Evolutionary conservation across 768 basidiomycete genomes (phyloP).

Genomic region (Phlebiopsis flavidoalba): DNA sequence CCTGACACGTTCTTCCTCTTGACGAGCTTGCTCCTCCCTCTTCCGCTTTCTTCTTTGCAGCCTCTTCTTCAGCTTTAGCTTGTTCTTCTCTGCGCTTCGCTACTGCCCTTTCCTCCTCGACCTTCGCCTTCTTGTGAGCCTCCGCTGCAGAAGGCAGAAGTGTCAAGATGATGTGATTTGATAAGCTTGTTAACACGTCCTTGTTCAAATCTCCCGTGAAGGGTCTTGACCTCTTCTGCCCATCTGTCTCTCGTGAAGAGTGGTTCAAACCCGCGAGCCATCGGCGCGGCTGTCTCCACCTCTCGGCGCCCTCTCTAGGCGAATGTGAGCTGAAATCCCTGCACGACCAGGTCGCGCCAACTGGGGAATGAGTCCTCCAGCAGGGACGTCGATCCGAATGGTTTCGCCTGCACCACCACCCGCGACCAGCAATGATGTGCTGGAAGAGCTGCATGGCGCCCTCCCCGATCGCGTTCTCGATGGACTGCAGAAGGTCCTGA

Average conservation of each 20-base stretch:
- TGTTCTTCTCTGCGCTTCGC: constrained; percentile 39
- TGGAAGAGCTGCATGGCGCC: constrained; percentile 82
- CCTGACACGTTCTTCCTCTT: constrained; percentile 24
- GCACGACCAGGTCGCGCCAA: constrained; percentile 46
- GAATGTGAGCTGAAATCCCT: constrained; percentile 49
- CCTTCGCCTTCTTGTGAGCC: constrained; percentile 37
- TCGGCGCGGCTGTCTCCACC: constrained; percentile 34
- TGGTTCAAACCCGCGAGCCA: constrained; percentile 61
- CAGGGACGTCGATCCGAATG: constrained; percentile 74
- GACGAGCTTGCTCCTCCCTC: constrained; percentile 30
- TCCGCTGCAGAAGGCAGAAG: constrained; percentile 79
- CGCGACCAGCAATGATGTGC: constrained; percentile 63
- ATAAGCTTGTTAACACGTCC: constrained; percentile 62
- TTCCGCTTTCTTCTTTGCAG: constrained; percentile 32
- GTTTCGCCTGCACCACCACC: constrained; percentile 51
- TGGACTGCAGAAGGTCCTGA: constrained; percentile 62
- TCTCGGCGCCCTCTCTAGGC: constrained; percentile 52
- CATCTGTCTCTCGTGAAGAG: constrained; percentile 81
- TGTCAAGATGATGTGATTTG: constrained; percentile 66
- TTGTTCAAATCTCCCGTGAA: constrained; percentile 68
- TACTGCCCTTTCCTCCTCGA: constrained; percentile 31
- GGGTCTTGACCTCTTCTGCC: constrained; percentile 81
- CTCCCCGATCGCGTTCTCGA: constrained; percentile 78
- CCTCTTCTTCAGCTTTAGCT: constrained; percentile 47
- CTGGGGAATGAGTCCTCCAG: constrained; percentile 50